Percentiles rank a stretch among this genome's conserved stretches.
Conservation (phyloP, 768 basidiomycete genomes). For the Macrocybe gigantea region DNA sequence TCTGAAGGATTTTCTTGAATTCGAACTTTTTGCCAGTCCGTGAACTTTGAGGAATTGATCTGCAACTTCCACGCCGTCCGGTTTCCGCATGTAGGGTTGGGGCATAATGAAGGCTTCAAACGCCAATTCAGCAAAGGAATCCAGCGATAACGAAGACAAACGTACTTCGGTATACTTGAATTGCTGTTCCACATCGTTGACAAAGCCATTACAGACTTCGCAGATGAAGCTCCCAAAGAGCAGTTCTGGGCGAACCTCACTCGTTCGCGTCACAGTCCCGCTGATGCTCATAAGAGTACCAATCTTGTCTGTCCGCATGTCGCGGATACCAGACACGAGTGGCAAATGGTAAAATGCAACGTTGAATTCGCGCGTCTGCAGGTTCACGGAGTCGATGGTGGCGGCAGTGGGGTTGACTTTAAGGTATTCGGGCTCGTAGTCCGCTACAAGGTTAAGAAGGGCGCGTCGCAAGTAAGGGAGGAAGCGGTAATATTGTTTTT, state of each 20-base stretch:
- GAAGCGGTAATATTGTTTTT: slow-evolving; percentile 95
- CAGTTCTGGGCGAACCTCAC: slow-evolving; percentile 94
- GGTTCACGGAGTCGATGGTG: slow-evolving; percentile 78
- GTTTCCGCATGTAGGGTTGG: slow-evolving; percentile 92
- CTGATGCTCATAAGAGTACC: slow-evolving; percentile 93
- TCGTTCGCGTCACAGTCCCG: slow-evolving; percentile 95
- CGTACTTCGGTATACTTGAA: slow-evolving; percentile 98
- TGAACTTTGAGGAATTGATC: slow-evolving; percentile 94
- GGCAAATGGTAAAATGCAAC: slow-evolving; percentile 95
- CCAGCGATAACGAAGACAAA: background rate
- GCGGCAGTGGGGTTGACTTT: slow-evolving; percentile 92
- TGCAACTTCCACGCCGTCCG: slow-evolving; percentile 88
- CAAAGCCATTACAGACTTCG: slow-evolving; percentile 77
- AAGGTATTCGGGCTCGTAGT: slow-evolving; percentile 90
- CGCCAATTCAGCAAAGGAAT: background rate
- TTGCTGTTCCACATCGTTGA: slow-evolving; percentile 95
- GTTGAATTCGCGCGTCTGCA: slow-evolving; percentile 89
- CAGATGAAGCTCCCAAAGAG: slow-evolving; percentile 92
- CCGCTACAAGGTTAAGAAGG: slow-evolving; percentile 81
- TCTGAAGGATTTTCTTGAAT: slow-evolving; percentile 99
- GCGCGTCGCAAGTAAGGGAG: slow-evolving; percentile 91
- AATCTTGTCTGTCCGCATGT: slow-evolving; percentile 88
- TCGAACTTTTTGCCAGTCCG: slow-evolving; percentile 99
- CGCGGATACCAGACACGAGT: slow-evolving; percentile 90
- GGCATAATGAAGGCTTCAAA: slow-evolving; percentile 82